Evolutionary conservation across 2,329 filamentous ascomycete genomes (phyloP).

Genomic region (Pseudogymnoascus sp.): DNA sequence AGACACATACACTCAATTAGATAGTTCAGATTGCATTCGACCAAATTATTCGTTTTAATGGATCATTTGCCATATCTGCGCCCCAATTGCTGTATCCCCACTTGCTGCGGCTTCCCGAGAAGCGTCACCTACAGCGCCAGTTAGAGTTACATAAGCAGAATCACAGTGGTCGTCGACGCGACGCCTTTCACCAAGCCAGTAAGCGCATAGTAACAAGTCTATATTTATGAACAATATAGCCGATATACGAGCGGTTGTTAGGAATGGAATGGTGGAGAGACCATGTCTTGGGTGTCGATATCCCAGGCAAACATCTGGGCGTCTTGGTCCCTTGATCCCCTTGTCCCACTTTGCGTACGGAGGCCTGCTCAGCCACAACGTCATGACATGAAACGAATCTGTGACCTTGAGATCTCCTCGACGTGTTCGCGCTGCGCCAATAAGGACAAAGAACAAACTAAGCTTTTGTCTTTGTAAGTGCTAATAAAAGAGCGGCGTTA

Average conservation of each 20-base stretch:
- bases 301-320: not conserved
- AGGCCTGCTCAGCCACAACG: constrained; percentile 5
- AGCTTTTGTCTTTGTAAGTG: not conserved
- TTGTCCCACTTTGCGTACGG: not conserved
- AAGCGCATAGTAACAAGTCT: not conserved
- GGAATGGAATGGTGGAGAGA: not conserved
- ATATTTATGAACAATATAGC: not conserved
- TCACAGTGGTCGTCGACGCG: not conserved
- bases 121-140: not conserved
- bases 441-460: constrained; percentile 3
- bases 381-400: constrained; percentile 8
- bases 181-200: not conserved
- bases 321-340: not conserved
- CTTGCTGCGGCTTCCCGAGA: not conserved
- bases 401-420: constrained; percentile 6
- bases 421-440: not conserved
- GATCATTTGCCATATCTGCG: not conserved
- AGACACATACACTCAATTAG: not conserved
- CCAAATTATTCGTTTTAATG: not conserved
- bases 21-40: not conserved
- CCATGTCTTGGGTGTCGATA: not conserved
- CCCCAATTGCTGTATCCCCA: not conserved
- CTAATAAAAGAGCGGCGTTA: not conserved
- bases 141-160: not conserved
- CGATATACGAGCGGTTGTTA: not conserved